Base-by-base conservation (phyloP, 148 eudicot species). In the Dianthus caryophyllus region DNA sequence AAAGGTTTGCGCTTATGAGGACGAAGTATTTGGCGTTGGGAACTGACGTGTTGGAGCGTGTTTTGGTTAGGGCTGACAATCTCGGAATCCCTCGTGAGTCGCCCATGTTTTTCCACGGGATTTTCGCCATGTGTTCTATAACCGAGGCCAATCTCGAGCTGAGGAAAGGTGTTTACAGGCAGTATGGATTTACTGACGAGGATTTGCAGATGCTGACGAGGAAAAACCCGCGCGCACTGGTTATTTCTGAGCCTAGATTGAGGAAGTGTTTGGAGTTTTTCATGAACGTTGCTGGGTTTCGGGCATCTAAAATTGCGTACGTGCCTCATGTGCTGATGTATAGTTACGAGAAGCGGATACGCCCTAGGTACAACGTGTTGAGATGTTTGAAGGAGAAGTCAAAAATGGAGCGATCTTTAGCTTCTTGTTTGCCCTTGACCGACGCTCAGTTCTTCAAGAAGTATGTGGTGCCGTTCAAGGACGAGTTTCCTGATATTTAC, bases 281-380 rank as follows among this genome's bases (percentile, higher is more conserved):
- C n/a, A n/a, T 66, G 80, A 66, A 80, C 5, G 73, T 69, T 14
- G 70, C 61, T 30, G 78, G 83, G 14, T 77, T 73, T 36, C 48
- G 50, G 22, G 70, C 81, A n/a, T 53, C 16, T 48, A 36, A 53
- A 48, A 26, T 80, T 16, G 73, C 76, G 5, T 0, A 53, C 0
- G 41, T 20, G 17, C 51, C 79, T 16, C 5, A 0, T 16, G 22
- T 75, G 13, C 43, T 78, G 14, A 56, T 38, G 21, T 44, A 3
- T 16, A 81, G 77, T 67, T 69, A 81, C 67, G 54, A 50, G 54
- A 50, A 50, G 54, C 18, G 54, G 9, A 31, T 54, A 8, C 24
- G 24, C 20, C 58, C 58, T 10, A 50, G 54, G 9, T 50, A 50
- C 20, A 18, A 0, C 6, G 10, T 77, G 6, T 48, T 69, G 48